Evolutionary conservation across 2,329 filamentous ascomycete species (phyloP).

Genomic region (Penicillium sp.): DNA sequence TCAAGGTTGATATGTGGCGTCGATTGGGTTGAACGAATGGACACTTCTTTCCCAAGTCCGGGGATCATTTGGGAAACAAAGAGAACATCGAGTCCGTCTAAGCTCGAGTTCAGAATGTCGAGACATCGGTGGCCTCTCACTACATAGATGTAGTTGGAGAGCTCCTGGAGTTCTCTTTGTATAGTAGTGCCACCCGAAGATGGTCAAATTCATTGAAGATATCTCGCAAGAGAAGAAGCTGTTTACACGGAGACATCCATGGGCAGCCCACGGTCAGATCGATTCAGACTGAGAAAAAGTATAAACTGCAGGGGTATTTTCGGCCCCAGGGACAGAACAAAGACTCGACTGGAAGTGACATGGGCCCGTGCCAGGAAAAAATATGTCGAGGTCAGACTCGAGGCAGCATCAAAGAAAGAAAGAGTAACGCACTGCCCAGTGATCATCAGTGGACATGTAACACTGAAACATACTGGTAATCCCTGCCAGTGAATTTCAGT

Average conservation of each 20-base stretch:
- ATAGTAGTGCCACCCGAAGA: background rate
- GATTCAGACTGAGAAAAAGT: background rate
- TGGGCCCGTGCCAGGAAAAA: background rate
- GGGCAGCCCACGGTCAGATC: background rate
- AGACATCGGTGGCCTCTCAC: background rate
- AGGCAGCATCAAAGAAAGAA: background rate
- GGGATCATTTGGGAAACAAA: background rate
- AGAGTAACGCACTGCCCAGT: no score
- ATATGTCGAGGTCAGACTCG: background rate
- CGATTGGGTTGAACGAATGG: background rate
- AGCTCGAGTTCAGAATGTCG: background rate
- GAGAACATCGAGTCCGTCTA: background rate
- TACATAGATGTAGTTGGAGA: background rate
- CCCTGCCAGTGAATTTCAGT: background rate
- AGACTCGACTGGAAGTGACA: background rate
- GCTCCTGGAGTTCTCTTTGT: background rate
- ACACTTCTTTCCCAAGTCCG: background rate
- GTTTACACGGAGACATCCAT: background rate
- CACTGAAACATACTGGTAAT: constrained; percentile 4
- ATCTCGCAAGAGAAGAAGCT: background rate
- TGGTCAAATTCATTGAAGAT: background rate
- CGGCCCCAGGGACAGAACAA: background rate
- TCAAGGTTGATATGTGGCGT: background rate
- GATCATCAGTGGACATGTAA: background rate
- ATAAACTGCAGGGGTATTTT: background rate